Conservation (phyloP, 805 yeast species). For the Ogataea polymorpha region DNA sequence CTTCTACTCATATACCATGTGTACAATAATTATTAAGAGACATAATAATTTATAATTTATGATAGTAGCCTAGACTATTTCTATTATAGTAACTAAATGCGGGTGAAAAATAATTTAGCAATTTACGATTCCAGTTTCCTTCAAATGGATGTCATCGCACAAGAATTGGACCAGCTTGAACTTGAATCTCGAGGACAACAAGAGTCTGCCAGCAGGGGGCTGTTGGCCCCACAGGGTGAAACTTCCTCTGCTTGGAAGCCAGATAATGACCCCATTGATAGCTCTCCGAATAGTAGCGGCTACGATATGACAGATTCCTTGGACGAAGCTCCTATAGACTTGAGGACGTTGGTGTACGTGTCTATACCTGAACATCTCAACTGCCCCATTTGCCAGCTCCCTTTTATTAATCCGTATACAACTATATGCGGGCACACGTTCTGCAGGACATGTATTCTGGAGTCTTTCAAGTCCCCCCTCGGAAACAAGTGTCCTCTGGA, state of each 20-base stretch:
- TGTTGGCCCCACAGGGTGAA: neutral
- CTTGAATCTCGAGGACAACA: neutral
- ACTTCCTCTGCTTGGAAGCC: neutral
- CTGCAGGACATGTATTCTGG: conserved; percentile 53
- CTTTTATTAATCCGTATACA: conserved; percentile 57
- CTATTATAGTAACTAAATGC: neutral
- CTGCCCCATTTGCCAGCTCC: conserved; percentile 69
- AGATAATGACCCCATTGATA: neutral
- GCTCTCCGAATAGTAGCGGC: neutral
- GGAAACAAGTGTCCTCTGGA: conserved; percentile 57
- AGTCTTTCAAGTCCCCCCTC: conserved; percentile 39
- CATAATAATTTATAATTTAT: neutral
- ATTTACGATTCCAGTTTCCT: neutral
- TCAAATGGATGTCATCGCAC: conserved; percentile 2
- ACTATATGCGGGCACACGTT: conserved; percentile 70
- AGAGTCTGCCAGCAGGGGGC: neutral
- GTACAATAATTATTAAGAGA: neutral
- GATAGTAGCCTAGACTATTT: conserved; percentile 1
- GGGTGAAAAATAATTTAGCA: conserved; percentile 3
- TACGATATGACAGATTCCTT: conserved; percentile 2
- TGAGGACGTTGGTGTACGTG: conserved; percentile 25
- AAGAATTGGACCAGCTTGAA: neutral
- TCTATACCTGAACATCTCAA: conserved; percentile 31
- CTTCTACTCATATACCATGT: neutral
- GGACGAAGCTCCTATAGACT: conserved; percentile 22